Evolutionary conservation across 1,139 yeast genomes (phyloP).

Genomic region (Kurtzmaniella natalensis): DNA sequence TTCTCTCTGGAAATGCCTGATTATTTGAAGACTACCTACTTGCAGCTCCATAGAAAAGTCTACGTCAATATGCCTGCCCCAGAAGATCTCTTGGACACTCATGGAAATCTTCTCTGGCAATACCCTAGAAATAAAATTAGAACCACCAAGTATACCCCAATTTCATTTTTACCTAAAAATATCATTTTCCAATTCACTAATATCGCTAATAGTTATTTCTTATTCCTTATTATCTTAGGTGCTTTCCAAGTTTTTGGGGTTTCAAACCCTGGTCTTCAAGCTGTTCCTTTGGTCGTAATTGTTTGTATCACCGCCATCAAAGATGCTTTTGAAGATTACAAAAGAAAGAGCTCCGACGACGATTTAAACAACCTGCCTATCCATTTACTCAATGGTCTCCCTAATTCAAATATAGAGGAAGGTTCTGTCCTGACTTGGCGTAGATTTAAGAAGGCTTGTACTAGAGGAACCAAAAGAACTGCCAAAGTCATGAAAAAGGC

Average conservation of each 20-base stretch:
- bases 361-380: slow-evolving; percentile 87
- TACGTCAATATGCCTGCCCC: slow-evolving; percentile 38
- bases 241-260: slow-evolving; percentile 91
- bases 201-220: slow-evolving; percentile 85
- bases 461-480: slow-evolving; percentile 17
- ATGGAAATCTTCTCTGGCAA: slow-evolving; percentile 53
- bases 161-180: slow-evolving; percentile 52
- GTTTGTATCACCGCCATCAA: slow-evolving; percentile 83
- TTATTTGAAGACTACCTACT: slow-evolving; percentile 33
- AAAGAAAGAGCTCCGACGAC: slow-evolving; percentile 73
- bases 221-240: slow-evolving; percentile 76
- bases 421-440: slow-evolving; percentile 55
- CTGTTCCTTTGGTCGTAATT: slow-evolving; percentile 92
- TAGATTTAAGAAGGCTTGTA: slow-evolving; percentile 48
- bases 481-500: slow-evolving; percentile 20
- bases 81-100: slow-evolving; percentile 19
- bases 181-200: slow-evolving; percentile 62
- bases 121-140: slow-evolving; percentile 60
- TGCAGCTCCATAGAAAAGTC: slow-evolving; percentile 31
- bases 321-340: slow-evolving; percentile 92
- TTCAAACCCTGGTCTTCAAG: slow-evolving; percentile 80
- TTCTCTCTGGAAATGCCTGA: slow-evolving; percentile 27
- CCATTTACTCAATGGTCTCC: slow-evolving; percentile 65
- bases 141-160: slow-evolving; percentile 58
- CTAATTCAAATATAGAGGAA: slow-evolving; percentile 76